phyloP scores from a whole-genome alignment of 2,329 filamentous ascomycete genomes.

The Hymenoscyphus infarciens region DNA sequence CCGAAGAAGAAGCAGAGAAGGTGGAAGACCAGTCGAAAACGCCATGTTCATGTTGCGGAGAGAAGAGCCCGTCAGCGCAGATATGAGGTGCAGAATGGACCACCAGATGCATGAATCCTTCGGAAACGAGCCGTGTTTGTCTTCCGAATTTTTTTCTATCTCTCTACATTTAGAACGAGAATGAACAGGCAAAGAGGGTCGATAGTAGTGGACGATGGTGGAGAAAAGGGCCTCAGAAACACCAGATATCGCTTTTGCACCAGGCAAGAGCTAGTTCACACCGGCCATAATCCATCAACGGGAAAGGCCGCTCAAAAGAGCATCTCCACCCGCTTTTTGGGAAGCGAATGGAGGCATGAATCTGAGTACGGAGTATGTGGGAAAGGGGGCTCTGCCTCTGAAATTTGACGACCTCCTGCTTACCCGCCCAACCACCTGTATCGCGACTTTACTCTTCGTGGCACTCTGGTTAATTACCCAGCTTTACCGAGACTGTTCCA shows the following conservation, averaged over 20 bases:
- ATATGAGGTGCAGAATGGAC: not conserved
- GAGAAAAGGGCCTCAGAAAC: not conserved
- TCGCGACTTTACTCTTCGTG: not conserved
- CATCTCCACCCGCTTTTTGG: not conserved
- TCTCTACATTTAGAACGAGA: not conserved
- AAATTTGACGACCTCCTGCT: not conserved
- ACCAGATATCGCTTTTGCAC: not conserved
- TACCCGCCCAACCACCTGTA: slow-evolving; percentile 2
- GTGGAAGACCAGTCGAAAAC: not conserved
- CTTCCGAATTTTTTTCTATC: not conserved
- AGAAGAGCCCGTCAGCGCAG: not conserved
- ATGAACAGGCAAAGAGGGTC: not conserved
- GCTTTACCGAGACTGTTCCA: not conserved
- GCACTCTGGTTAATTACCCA: not conserved
- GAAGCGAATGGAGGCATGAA: not conserved
- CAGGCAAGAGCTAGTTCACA: not conserved
- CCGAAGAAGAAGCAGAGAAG: not conserved
- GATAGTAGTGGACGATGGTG: not conserved
- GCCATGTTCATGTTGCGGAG: not conserved
- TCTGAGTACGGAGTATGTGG: not conserved
- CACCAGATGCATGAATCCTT: not conserved
- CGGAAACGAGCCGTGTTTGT: not conserved
- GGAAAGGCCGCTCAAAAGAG: not conserved
- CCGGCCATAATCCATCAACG: not conserved
- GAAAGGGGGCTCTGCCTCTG: not conserved